These are phyloP conservation scores for Jacaranda copaia DNA, from an alignment of 257 asterid genomes.

Conservation along the genomic window DNA sequence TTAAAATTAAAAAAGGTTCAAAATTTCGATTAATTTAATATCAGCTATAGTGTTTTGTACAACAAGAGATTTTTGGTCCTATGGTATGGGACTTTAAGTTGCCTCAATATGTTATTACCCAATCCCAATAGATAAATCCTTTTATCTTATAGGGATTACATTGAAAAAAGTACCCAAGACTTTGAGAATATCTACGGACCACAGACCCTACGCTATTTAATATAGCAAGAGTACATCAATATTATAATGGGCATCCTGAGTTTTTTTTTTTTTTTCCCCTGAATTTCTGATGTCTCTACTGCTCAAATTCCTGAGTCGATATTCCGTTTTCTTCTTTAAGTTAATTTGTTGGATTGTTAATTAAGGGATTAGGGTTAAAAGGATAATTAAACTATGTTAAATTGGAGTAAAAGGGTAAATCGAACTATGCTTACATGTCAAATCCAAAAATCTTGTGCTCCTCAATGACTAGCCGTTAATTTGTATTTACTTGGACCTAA, in stretches of 20 bases:
- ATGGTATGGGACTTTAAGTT: neutral
- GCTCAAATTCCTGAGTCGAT: neutral
- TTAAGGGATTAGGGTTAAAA: neutral
- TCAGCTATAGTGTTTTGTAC: neutral
- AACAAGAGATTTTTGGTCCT: neutral
- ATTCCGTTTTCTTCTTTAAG: neutral
- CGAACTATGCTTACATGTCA: neutral
- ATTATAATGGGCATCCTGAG: neutral
- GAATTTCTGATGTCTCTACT: neutral
- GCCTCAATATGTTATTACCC: neutral
- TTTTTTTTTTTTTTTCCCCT: neutral
- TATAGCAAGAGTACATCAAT: neutral
- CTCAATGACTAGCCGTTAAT: neutral
- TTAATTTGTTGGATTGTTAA: neutral
- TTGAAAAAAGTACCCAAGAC: neutral
- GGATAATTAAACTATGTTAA: no score
- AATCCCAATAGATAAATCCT: neutral
- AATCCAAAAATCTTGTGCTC: neutral
- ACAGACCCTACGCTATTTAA: neutral
- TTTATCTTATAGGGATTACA: neutral
- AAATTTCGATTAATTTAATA: no score
- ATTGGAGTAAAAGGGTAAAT: neutral
- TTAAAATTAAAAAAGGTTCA: no score
- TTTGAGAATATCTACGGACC: neutral
- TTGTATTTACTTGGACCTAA: conserved; percentile 3